Evolutionary conservation across 306 rosid genomes (phyloP), one percentile per base, ranked within the genome.

Genomic region (Castanea crenata): DNA sequence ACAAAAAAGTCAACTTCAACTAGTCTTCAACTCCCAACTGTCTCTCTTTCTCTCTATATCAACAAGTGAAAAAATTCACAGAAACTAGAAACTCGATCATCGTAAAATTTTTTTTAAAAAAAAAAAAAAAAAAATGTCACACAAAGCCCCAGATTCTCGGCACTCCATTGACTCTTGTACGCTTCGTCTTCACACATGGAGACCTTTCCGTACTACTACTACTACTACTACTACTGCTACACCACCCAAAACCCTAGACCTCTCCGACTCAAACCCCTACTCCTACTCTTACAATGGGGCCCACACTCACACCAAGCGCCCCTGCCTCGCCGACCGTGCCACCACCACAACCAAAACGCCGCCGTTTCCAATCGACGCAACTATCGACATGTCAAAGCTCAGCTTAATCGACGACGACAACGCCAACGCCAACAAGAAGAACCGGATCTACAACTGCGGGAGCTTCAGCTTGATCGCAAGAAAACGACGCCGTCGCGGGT

Each of bases 261-360:
- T 14, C 25, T 59, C 74, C 12, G 75, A 75, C 19, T 35, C 89
- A 6, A 83, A 77, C 55, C 86, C 86, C 20, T 85, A 82, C 69
- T 57, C 46, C 84, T 51, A 51, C 64, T 85, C 86, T 5, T 82
- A 90, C 84, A 80, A 34, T 73, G 88, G 78, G 15, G 57, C 81
- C 6, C 80, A 85, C 81, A 64, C 79, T 12, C 78, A 85, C 81
- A 64, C 89, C 83, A 95, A 96, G 58, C 92, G 98, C 5, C 99
- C 98, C 29, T 96, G 99, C 85, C 93, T 89, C 72, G 89, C 99
- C 73, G 97, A 91, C 44, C 96, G 99, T 8, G 34, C 94, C 11
- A 94, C 98, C 1, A 16, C 89, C 5, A 94, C 98, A 1, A 16
- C 89, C 6, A 49, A 1, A 49, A 49, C 54, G 54, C 54, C 54